Base-by-base conservation (phyloP, 768 basidiomycete species). In the Rhizopogon vesiculosus region DNA sequence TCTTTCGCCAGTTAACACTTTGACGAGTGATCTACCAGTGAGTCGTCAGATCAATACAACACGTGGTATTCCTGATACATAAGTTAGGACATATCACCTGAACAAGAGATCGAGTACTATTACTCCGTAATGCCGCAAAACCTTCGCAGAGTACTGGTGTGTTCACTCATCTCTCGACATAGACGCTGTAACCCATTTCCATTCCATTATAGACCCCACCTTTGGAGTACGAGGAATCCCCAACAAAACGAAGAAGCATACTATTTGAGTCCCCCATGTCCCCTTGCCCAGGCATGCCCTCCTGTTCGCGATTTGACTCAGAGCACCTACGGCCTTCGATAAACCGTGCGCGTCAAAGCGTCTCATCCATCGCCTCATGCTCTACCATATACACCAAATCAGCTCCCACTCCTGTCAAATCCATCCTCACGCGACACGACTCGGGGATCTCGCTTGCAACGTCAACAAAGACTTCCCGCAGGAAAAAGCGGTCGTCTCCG, bases 391-490 rank as follows among this genome's bases (percentile, higher is more conserved):
- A 71, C 8, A 64, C 68, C 1, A 59, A 59, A 42, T 58, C 63
- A 3, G 45, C 49, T 13, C 64, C 61, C 16, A 16, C 77, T 13
- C 76, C 78, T 5, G 72, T 78, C 31, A 84, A 80, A 63, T 86
- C 84, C 4, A 87, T 86, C 55, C 75, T 87, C 42, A 74, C 81
- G 41, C 80, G 76, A 53, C 77, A 75, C 59, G 74, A 66, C 55
- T 77, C 77, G 22, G 83, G 77, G 41, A 67, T 80, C 49, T 81
- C 80, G 6, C 78, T 72, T 59, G 59, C 63, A 51, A 67, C 65
- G 16, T 67, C 67, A 33, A 64, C 74, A 25, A 60, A 56, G 41
- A 61, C 60, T 25, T 48, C 57, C 12, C 60, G 69, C 16, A 64
- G 58, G 56, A 73, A 63, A 59, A 72, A 46, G 29, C 71, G 68